phyloP scores from a whole-genome alignment of 257 asterid genomes.

The Nicotiana obtusifolia region DNA sequence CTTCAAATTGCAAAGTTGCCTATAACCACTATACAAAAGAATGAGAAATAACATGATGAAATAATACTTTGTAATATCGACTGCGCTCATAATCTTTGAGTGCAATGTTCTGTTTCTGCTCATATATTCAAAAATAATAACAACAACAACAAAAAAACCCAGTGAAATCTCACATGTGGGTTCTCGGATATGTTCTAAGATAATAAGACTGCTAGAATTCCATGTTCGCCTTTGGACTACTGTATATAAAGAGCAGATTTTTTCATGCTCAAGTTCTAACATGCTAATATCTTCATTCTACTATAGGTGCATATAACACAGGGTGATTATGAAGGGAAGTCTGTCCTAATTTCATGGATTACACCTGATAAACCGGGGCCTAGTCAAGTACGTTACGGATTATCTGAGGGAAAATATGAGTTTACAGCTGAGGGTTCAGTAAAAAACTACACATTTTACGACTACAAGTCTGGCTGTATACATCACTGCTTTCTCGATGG shows the following conservation, averaged over 20 bases:
- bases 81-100: background rate
- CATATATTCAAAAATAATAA: background rate
- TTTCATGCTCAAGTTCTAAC: background rate
- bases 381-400: slow-evolving; percentile 64
- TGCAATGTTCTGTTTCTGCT: background rate
- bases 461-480: slow-evolving; percentile 78
- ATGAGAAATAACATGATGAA: background rate
- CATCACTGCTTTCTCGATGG: slow-evolving; percentile 74
- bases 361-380: slow-evolving; percentile 73
- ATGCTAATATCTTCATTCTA: background rate
- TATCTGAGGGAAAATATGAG: slow-evolving; percentile 58
- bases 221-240: background rate
- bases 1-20: background rate
- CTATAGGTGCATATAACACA: slow-evolving; percentile 89
- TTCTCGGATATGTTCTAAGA: no score
- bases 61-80: background rate
- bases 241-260: background rate
- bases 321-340: slow-evolving; percentile 92
- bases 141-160: no score
- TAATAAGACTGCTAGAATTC: background rate
- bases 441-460: slow-evolving; percentile 65
- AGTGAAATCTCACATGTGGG: no score
- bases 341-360: slow-evolving; percentile 85
- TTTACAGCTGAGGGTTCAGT: slow-evolving; percentile 56
- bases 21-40: background rate